Evolutionary conservation across 371 early-diverging fungal species (phyloP), one percentile per base, ranked within the genome.

Genomic region (Mortierella sp.): DNA sequence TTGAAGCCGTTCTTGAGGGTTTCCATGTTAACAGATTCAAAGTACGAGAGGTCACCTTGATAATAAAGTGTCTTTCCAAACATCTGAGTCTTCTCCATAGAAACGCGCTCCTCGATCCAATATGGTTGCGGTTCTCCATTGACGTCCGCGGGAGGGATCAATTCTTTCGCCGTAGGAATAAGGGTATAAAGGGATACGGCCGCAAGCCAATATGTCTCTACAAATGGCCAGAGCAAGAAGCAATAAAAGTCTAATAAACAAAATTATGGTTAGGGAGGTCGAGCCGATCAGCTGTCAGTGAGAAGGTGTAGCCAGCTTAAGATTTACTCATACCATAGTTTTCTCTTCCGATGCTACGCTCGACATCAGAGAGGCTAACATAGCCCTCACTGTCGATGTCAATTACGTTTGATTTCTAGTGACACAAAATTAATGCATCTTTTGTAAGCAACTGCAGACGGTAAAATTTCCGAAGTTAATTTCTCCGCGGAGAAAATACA

Each of bases 121-220:
- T 69, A 70, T 59, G 70, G 47, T 77, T 75, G 69, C 15, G 64
- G 69, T 43, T 72, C 70, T 47, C 65, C 83, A 16, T 70, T 66
- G 40, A 40, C 63, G 62, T 62, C 72, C 45, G 52, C n/a, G 28
- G 74, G 82, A 22, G 53, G 69, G 63, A 41, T 77, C 63, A 32
- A 52, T 52, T 50, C 70, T 48, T 48, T 77, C 50, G 65, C 60
- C 8, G 63, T 71, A 11, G 78, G 76, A 33, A 74, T 76, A 43
- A 79, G 76, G 68, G 81, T 65, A 66, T 77, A 76, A 47, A 80
- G 67, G 0, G 71, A 75, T 53, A 81, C 72, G 43, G 85, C 77
- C 15, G 91, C 91, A 22, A 93, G 86, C 96, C 96, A 96, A 76
- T 96, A 96, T 22, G 94, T 93, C 76, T 96, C 96, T 45, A 96